Base-by-base conservation (phyloP, 345 rosid species). In the Euclidium syriacum region DNA sequence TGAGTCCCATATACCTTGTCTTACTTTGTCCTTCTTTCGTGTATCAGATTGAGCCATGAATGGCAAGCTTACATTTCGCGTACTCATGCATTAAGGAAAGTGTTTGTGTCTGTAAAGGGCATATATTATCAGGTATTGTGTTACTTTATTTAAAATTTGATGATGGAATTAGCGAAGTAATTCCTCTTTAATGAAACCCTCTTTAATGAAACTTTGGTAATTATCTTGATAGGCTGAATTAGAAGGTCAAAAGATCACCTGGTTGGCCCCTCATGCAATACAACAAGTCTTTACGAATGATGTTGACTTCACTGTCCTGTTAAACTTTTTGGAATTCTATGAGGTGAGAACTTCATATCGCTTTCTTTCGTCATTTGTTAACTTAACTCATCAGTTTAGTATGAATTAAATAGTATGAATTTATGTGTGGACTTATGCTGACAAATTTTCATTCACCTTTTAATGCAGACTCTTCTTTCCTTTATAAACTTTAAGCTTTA, bases 231-330 rank as follows among this genome's bases (percentile, higher is more conserved):
- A 94, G 99, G 99, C 96, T 56, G 97, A 90, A 76, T 68, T 90
- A 58, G 96, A 95, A 62, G 96, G 95, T 70, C 99, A 95, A 76
- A 90, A 81, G 70, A 81, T 94, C 75, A 86, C 96, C 47, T 90
- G 99, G 99, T 75, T 90, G 71, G 85, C 95, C 3, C 97, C 99
- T 41, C 97, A 90, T 58, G 86, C 85, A 2, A 55, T 86, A 58
- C 99, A 94, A 68, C 99, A 90, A 94, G 95, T 88, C 70, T 73
- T 87, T 73, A 80, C 97, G 1, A 90, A 90, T 46, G 99, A 90
- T 76, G 90, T 94, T 67, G 94, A 87, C 73, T 94, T 76, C 59
- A 64, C 77, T 58, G 92, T 94, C 50, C 74, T 94, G 88, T 66
- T 88, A 61, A 84, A 90, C 8, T 94, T 90, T 74, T 70, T 90